These are phyloP conservation scores for Termitomyces sp. DNA, from an alignment of 768 basidiomycete genomes.

Conservation along the genomic window DNA sequence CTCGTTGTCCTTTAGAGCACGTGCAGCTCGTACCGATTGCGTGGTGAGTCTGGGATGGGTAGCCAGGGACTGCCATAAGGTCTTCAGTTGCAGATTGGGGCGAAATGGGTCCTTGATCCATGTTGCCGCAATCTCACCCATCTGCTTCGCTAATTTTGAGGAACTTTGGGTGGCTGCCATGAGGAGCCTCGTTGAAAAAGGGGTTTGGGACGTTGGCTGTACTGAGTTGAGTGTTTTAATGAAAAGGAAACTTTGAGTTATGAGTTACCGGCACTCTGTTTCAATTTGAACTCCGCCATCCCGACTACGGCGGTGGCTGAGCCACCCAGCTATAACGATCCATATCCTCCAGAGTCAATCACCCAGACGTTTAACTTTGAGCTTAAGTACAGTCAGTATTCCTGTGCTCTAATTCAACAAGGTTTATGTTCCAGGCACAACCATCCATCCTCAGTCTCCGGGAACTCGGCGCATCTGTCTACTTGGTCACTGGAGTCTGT, in stretches of 20 bases:
- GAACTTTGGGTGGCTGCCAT: conserved; percentile 19
- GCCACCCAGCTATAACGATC: neutral
- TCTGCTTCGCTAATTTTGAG: conserved; percentile 39
- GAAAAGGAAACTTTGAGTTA: neutral
- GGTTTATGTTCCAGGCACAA: neutral
- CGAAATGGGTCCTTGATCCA: conserved; percentile 77
- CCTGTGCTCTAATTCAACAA: neutral
- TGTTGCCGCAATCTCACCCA: conserved; percentile 48
- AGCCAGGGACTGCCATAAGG: conserved; percentile 58
- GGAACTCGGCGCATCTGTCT: neutral
- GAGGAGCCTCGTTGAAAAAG: neutral
- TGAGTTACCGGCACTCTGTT: neutral
- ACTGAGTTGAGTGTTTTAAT: neutral
- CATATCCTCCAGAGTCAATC: neutral
- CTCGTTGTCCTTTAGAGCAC: conserved; percentile 48
- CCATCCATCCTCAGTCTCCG: neutral
- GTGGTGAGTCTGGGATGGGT: conserved; percentile 64
- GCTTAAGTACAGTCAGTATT: neutral
- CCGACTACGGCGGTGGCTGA: neutral
- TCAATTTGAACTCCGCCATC: conserved; percentile 7
- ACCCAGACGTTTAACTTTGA: neutral
- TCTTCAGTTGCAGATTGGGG: conserved; percentile 68
- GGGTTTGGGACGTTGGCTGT: neutral
- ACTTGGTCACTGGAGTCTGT: neutral
- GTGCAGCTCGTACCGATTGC: conserved; percentile 53